A percentile compares a stretch with the other conserved stretches of the same genome.
Evolutionary conservation across 1,139 yeast species (phyloP).

Genomic region (Nematodospora anomalae): DNA sequence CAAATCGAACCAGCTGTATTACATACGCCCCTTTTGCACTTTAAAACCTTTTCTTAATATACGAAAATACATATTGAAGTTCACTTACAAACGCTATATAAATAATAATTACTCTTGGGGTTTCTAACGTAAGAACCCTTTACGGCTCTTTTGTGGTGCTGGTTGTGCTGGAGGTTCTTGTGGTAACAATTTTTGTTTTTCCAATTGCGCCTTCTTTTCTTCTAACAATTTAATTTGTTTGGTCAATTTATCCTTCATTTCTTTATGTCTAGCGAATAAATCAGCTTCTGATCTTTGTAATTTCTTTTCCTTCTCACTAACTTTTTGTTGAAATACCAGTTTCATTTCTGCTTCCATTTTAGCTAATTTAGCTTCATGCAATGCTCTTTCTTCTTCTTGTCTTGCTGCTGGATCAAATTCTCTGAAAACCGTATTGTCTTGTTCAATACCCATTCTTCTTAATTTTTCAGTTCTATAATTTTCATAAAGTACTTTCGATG

Average conservation of each 20-base stretch:
- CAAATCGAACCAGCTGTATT: no score
- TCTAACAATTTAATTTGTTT: conserved; percentile 88
- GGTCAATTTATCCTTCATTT: conserved; percentile 91
- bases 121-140: conserved; percentile 52
- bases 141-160: conserved; percentile 49
- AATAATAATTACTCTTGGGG: neutral
- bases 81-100: neutral
- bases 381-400: conserved; percentile 90
- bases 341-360: conserved; percentile 98
- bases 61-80: no score
- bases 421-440: conserved; percentile 87
- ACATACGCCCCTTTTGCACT: no score
- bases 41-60: no score
- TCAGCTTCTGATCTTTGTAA: conserved; percentile 97
- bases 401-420: conserved; percentile 92
- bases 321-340: conserved; percentile 94
- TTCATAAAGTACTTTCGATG: conserved; percentile 77
- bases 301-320: conserved; percentile 94
- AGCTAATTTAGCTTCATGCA: conserved; percentile 91
- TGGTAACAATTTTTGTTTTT: conserved; percentile 60
- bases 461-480: conserved; percentile 86
- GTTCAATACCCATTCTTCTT: conserved; percentile 80
- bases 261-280: conserved; percentile 91
- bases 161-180: conserved; percentile 53
- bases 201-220: conserved; percentile 85